Evolutionary conservation across 352 stramenopile species (phyloP).

Genomic region (Pythium myriotylum): DNA sequence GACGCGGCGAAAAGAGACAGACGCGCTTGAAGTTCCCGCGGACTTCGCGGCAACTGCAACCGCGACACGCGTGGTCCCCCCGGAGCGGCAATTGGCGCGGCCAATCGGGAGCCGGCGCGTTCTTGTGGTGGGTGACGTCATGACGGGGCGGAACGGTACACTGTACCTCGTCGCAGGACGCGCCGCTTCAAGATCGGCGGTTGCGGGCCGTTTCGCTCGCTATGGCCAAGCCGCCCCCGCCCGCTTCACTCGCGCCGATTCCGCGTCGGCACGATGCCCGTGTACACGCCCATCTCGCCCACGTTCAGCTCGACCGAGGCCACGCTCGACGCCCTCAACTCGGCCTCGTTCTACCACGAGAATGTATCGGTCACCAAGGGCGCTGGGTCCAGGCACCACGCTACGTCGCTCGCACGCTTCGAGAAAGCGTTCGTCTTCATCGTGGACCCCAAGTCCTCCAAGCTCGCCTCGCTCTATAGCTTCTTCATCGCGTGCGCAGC

Average conservation of each 20-base stretch:
- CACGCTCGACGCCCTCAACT: conserved; percentile 54
- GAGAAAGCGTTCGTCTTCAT: conserved; percentile 73
- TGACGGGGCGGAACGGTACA: too few relatives aligned
- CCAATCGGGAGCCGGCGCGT: background rate
- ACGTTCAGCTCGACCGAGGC: conserved; percentile 60
- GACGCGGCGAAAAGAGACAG: conserved; percentile 13
- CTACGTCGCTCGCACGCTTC: conserved; percentile 55
- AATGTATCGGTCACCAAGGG: conserved; percentile 33
- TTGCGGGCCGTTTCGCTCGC: background rate
- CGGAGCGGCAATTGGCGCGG: too few relatives aligned
- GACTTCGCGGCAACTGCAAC: background rate
- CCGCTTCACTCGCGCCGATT: too few relatives aligned
- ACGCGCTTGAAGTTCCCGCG: conserved; percentile 15
- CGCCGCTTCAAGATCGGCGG: conserved; percentile 16
- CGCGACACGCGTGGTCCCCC: background rate
- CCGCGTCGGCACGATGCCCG: conserved; percentile 41
- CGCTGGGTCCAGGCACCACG: conserved; percentile 23
- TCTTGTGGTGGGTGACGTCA: conserved; percentile 4
- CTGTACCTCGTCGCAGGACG: background rate
- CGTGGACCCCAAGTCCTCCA: conserved; percentile 70
- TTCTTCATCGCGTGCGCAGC: conserved; percentile 71
- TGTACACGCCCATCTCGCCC: conserved; percentile 62
- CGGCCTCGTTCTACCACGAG: conserved; percentile 55
- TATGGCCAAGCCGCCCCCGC: too few relatives aligned
- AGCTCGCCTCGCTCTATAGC: conserved; percentile 64